Evolutionary conservation across 768 basidiomycete species (phyloP), one percentile per base, ranked within the genome.

Genomic region (Boletus rufocinnamomeus): DNA sequence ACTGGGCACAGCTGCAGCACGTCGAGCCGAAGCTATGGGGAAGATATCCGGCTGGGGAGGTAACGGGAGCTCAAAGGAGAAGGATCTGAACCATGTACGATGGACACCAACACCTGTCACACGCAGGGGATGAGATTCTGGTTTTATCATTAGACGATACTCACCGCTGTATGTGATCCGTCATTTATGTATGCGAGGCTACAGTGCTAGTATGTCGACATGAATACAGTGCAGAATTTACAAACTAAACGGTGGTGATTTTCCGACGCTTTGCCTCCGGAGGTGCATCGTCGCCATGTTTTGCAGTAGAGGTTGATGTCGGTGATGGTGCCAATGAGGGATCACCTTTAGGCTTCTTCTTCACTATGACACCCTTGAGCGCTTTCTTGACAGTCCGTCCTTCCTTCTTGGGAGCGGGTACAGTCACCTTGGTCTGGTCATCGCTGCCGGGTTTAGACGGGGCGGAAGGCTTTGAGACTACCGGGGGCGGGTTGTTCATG

Each of bases 321-420:
- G 65, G 61, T 45, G 66, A 45, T 21, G 70, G 45, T 57, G 51
- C 47, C 38, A 64, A 53, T 52, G 70, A 50, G 9, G 65, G 50
- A 34, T 66, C 58, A 47, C 64, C 51, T 67, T 87, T 90, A 16
- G 77, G 57, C 70, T 84, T 91, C 72, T 87, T 92, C 77, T 91
- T 93, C 50, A 91, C 84, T 17, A 93, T 76, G 9, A 92, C 87
- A 21, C 91, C 91, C 66, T 91, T 93, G 44, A 93, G 76, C 3
- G 80, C 70, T 62, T 82, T 83, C 72, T 90, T 92, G 35, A 69
- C 64, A 2, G 69, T 64, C 23, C 48, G 48, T n/a, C 49, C 64
- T 40, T 88, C 84, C 68, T 87, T 93, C 74, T 83, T 88, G 27
- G 72, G 66, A 4, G 69, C 59, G n/a, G 76, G 64, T 6, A 66